Evolutionary conservation across 2,329 filamentous ascomycete genomes (phyloP).

Genomic region (Neophaeococcomyces aloes): DNA sequence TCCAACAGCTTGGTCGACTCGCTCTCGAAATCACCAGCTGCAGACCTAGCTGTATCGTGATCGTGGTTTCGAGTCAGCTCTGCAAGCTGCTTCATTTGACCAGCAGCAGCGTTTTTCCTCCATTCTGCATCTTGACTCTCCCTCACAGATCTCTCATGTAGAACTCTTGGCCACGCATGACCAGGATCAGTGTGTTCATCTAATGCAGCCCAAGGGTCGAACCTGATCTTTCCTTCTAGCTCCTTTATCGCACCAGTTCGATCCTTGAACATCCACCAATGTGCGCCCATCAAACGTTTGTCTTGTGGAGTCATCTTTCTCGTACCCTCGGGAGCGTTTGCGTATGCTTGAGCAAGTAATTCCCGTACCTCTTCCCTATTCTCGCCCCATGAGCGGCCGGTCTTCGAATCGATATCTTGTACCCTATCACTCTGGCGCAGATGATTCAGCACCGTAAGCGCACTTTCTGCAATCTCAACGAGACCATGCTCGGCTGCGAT

Average conservation of each 20-base stretch:
- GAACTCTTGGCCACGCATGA: background rate
- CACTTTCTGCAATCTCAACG: background rate
- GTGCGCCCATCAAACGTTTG: background rate
- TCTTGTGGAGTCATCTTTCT: background rate
- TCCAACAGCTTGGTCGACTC: no score
- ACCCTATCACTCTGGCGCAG: background rate
- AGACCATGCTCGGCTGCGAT: slow-evolving; percentile 1
- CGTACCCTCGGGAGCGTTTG: background rate
- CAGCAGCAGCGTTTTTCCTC: no score
- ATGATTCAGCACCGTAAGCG: background rate
- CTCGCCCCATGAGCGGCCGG: background rate
- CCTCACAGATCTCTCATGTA: background rate
- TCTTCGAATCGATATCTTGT: background rate
- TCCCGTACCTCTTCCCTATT: background rate
- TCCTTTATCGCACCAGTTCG: background rate
- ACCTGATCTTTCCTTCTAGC: background rate
- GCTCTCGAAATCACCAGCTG: no score
- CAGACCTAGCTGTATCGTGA: no score
- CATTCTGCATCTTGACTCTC: no score
- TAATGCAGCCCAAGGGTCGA: slow-evolving; percentile 1
- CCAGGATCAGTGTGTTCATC: background rate
- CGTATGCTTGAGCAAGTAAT: background rate
- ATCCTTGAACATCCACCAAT: slow-evolving; percentile 5
- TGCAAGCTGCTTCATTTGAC: no score
- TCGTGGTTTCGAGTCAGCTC: no score